Evolutionary conservation across 148 eudicot genomes (phyloP).

Genomic region (Rhododendron vialii): DNA sequence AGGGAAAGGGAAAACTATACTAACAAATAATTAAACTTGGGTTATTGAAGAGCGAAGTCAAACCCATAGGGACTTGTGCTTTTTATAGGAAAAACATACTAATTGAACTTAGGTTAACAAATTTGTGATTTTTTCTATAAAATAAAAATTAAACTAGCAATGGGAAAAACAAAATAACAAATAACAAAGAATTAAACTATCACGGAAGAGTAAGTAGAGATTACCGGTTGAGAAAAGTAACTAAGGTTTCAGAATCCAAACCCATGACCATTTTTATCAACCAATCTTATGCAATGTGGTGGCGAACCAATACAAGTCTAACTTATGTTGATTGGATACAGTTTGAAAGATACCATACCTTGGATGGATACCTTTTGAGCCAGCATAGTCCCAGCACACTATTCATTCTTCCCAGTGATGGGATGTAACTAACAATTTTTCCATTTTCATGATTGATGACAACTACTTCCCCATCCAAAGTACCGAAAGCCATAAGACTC

Average conservation of each 20-base stretch:
- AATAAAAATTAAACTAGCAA: not conserved
- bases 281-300: not conserved
- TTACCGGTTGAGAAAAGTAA: not conserved
- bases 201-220: not conserved
- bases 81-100: not conserved
- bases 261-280: not conserved
- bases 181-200: no score
- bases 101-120: not conserved
- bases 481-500: conserved; percentile 88
- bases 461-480: conserved; percentile 88
- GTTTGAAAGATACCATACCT: conserved; percentile 42
- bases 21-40: no score
- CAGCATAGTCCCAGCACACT: conserved; percentile 89
- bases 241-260: not conserved
- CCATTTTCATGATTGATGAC: conserved; percentile 85
- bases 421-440: conserved; percentile 56
- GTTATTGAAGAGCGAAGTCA: no score
- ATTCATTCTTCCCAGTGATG: conserved; percentile 65
- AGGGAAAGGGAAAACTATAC: not conserved
- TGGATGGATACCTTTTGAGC: conserved; percentile 78
- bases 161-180: not conserved
- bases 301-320: not conserved
- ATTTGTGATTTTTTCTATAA: not conserved
- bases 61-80: not conserved
- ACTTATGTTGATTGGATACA: not conserved